Evolutionary conservation across 2,329 filamentous ascomycete genomes (phyloP).

Genomic region (Trichophyton simii): DNA sequence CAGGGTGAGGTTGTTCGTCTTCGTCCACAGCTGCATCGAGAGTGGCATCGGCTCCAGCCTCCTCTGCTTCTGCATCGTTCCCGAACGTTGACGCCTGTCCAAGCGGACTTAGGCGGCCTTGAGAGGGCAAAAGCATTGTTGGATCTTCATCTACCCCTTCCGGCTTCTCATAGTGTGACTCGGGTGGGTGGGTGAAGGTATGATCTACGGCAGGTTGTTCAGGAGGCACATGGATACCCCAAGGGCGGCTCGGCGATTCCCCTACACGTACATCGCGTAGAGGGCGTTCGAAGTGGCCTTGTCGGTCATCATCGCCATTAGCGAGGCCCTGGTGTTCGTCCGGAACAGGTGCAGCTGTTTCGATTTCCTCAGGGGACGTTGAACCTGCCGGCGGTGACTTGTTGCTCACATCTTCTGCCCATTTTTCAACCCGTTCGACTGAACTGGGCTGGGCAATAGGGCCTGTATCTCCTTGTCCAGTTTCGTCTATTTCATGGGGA

Average conservation of each 20-base stretch:
- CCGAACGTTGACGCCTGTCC: not conserved
- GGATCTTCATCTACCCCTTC: not conserved
- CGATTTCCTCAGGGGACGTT: not conserved
- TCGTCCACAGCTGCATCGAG: not conserved
- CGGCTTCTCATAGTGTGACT: not conserved
- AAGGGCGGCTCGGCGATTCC: slow-evolving; percentile 83
- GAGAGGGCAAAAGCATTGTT: not conserved
- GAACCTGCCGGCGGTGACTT: slow-evolving; percentile 29
- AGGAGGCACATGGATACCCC: slow-evolving; percentile 74
- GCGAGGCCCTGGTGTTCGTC: slow-evolving; percentile 22
- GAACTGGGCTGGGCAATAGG: slow-evolving; percentile 34
- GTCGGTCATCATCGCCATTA: slow-evolving; percentile 46
- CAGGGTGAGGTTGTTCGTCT: not conserved
- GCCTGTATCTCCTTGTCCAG: slow-evolving; percentile 23
- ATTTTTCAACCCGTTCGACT: slow-evolving; percentile 65
- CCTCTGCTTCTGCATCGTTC: not conserved
- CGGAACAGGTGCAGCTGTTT: not conserved
- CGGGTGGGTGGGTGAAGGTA: not conserved
- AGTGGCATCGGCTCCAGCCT: not conserved
- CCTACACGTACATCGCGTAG: slow-evolving; percentile 84
- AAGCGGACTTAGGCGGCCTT: not conserved
- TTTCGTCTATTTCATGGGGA: slow-evolving; percentile 26
- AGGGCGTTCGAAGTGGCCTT: slow-evolving; percentile 68
- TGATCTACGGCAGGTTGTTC: slow-evolving; percentile 31
- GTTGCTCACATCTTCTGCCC: slow-evolving; percentile 65